These are phyloP conservation scores for Canna indica DNA, from an alignment of 176 grass and related monocot species.

Conservation along the genomic window DNA sequence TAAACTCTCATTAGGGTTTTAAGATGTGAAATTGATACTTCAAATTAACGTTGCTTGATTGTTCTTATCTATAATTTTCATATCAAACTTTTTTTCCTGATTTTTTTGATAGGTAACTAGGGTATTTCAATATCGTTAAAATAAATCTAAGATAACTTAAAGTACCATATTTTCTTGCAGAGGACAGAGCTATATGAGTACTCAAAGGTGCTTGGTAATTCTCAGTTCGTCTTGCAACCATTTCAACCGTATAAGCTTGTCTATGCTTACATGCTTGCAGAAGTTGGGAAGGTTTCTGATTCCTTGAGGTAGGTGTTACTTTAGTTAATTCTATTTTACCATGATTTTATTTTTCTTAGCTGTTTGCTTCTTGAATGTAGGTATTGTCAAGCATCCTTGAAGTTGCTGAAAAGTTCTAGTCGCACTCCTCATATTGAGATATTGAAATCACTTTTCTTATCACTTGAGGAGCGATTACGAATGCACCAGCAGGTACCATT, in stretches of 20 bases:
- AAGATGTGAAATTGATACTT: too few relatives aligned
- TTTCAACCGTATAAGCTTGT: constrained; percentile 97
- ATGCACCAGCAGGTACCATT: constrained; percentile 77
- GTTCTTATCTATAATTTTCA: too few relatives aligned
- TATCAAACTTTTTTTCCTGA: too few relatives aligned
- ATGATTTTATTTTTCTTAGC: not conserved
- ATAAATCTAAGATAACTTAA: constrained; percentile 11
- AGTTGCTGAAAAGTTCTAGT: constrained; percentile 69
- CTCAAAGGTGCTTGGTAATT: constrained; percentile 93
- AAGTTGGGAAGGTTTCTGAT: constrained; percentile 79
- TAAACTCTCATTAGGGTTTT: too few relatives aligned
- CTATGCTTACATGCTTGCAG: constrained; percentile 94
- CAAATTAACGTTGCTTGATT: too few relatives aligned
- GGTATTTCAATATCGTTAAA: too few relatives aligned
- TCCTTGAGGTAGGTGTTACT: constrained; percentile 52
- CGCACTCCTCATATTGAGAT: constrained; percentile 75
- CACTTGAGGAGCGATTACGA: constrained; percentile 75
- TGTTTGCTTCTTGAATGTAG: constrained; percentile 15
- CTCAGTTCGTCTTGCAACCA: constrained; percentile 81
- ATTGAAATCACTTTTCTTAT: constrained; percentile 70
- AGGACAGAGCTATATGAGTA: constrained; percentile 97
- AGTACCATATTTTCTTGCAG: constrained; percentile 31
- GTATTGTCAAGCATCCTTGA: constrained; percentile 93
- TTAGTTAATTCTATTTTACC: not conserved
- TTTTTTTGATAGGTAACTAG: too few relatives aligned